phyloP scores from a whole-genome alignment of 2,329 filamentous ascomycete genomes.

The Lachnum nothofagi region DNA sequence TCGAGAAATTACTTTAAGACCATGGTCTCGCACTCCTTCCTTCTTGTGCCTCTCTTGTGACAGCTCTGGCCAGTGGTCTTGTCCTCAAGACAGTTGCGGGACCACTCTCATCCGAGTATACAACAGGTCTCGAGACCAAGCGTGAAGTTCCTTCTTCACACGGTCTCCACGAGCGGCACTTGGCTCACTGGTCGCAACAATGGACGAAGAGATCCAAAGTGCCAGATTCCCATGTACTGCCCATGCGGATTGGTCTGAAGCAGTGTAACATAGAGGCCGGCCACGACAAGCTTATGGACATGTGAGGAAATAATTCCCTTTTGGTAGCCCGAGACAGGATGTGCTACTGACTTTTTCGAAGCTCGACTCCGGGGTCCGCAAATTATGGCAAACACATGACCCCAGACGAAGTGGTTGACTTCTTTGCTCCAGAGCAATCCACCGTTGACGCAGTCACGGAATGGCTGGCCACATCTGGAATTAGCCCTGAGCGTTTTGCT shows the following conservation, averaged over 20 bases:
- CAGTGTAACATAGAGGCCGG: constrained; percentile 42
- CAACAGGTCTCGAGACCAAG: constrained; percentile 9
- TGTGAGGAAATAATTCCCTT: constrained; percentile 20
- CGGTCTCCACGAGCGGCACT: constrained; percentile 23
- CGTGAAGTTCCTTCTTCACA: constrained; percentile 20
- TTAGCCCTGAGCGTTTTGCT: constrained; percentile 30
- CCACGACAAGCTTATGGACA: constrained; percentile 40
- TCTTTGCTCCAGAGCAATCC: constrained; percentile 34
- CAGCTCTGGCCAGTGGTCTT: constrained; percentile 7
- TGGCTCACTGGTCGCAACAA: constrained; percentile 16
- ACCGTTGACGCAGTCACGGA: constrained; percentile 29
- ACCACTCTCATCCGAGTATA: constrained; percentile 9
- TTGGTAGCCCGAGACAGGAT: background rate
- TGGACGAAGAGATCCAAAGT: constrained; percentile 23
- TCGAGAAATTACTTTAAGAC: background rate
- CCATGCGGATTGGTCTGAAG: constrained; percentile 43
- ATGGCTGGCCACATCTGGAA: constrained; percentile 33
- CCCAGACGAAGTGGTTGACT: constrained; percentile 31
- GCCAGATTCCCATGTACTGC: constrained; percentile 29
- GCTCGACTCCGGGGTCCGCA: constrained; percentile 35
- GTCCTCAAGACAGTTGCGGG: too few relatives aligned
- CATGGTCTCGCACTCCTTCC: background rate
- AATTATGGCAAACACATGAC: constrained; percentile 35
- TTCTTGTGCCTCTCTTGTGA: constrained; percentile 9
- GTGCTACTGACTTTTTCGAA: constrained; percentile 15